phyloP scores from a whole-genome alignment of 495 filamentous ascomycete species.

The Trichoderma erinaceum region DNA sequence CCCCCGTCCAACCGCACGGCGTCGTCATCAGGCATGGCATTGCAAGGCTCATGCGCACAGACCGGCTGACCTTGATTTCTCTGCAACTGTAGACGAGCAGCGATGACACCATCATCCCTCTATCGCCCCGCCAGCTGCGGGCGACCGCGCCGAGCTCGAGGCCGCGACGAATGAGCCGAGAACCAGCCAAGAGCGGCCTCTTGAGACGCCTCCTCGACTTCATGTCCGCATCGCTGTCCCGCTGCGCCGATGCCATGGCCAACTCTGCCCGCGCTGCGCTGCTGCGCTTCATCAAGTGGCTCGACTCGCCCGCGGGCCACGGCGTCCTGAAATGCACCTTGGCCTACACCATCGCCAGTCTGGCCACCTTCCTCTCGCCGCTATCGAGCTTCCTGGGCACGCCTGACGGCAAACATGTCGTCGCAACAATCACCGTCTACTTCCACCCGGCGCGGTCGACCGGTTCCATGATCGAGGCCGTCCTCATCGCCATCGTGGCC shows the following conservation, averaged over 20 bases:
- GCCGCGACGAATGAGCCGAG: background rate
- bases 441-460: conserved; percentile 88
- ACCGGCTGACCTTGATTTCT: background rate
- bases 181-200: background rate
- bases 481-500: conserved; percentile 70
- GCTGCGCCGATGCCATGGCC: background rate
- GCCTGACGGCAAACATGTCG: conserved; percentile 94
- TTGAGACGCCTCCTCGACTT: background rate
- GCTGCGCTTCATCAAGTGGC: conserved; percentile 34
- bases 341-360: conserved; percentile 81
- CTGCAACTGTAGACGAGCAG: background rate
- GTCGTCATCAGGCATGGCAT: background rate
- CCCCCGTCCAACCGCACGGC: background rate
- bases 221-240: background rate
- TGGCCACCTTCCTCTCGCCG: conserved; percentile 76
- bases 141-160: background rate
- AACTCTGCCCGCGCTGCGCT: conserved; percentile 13
- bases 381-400: conserved; percentile 69
- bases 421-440: conserved; percentile 87
- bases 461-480: conserved; percentile 87
- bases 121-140: background rate
- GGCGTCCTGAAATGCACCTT: conserved; percentile 88
- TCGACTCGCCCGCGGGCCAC: conserved; percentile 52
- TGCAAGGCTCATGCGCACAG: background rate
- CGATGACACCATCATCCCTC: background rate